Base-by-base conservation (phyloP, 768 basidiomycete genomes). In the Phlebiopsis gigantea region DNA sequence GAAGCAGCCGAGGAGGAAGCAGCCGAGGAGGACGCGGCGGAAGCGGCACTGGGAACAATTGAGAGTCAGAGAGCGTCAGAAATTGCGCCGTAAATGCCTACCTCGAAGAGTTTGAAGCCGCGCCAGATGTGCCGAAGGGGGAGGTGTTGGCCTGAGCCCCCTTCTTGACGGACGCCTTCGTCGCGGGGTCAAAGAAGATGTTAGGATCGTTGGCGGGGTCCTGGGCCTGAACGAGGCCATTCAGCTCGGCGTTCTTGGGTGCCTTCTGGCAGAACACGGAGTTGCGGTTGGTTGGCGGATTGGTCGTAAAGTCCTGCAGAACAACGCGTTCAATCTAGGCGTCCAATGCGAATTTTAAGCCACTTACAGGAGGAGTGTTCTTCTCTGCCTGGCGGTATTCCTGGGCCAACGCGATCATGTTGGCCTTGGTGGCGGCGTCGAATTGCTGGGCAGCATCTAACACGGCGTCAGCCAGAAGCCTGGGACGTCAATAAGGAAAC, bases 381-480 rank as follows among this genome's bases (percentile, higher is more conserved):
- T 81, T 84, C 71, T 83, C 82, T 0, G 66, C 73, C 60, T 81
- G 77, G 46, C 81, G 78, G 63, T 80, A 81, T 63, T 80, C 76
- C 9, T 73, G 60, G 15, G 81, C 82, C 46, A 82, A 69, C 9
- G 73, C 71, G 55, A 83, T 73, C 80, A 83, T 81, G 49, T 72
- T 77, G 4, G 72, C 70, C 57, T 77, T 75, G 2, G 79, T 82
- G 7, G 75, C 68, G 29, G 68, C 73, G 60, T 82, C 77, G 54
- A 82, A 81, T 58, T 82, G 77, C 61, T 69, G 73, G 63, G 76
- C 76, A 1, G 77, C 78, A 66, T 82, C 81, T 82, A 6, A 41
- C n/a, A n/a, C n/a, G 24, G 21, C 31, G 48, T 47, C 59, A 17
- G 58, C 26, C 10, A 47, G 17, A 10, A 39, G 29, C 34, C 9